phyloP scores from a whole-genome alignment of 129 eudicot genomes.

The Escallonia herrerae region DNA sequence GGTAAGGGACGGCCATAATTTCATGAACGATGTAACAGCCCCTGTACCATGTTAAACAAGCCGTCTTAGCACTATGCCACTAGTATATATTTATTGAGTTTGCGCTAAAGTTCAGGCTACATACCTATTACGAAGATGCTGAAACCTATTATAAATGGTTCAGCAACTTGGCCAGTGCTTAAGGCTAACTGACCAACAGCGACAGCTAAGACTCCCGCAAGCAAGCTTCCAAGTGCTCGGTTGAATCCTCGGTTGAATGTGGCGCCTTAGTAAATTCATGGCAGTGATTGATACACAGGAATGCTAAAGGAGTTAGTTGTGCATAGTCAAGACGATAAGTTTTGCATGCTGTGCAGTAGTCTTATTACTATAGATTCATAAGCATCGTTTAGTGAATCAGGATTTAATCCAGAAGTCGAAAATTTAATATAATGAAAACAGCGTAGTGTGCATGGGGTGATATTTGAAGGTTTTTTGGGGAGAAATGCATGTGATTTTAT shows the following conservation, averaged over 20 bases:
- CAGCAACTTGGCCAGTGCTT: slow-evolving; percentile 41
- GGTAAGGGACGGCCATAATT: slow-evolving; percentile 63
- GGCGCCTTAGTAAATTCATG: slow-evolving; percentile 36
- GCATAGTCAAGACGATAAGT: background rate
- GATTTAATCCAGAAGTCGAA: no score
- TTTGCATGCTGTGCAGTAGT: background rate
- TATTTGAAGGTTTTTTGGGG: background rate
- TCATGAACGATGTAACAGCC: slow-evolving; percentile 58
- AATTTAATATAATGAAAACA: no score
- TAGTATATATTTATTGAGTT: background rate
- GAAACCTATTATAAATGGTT: slow-evolving; percentile 54
- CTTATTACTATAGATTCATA: background rate
- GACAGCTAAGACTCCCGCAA: slow-evolving; percentile 59
- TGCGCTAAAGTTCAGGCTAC: slow-evolving; percentile 3
- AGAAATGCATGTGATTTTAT: background rate
- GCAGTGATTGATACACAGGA: slow-evolving; percentile 7
- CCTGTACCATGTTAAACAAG: slow-evolving; percentile 30
- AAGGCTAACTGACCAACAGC: slow-evolving; percentile 49
- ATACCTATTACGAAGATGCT: slow-evolving; percentile 66
- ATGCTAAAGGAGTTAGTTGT: background rate
- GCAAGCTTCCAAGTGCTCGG: slow-evolving; percentile 65
- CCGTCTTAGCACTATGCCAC: background rate
- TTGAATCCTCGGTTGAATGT: slow-evolving; percentile 75
- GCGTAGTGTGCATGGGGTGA: background rate
- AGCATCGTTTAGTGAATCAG: background rate